phyloP scores from a whole-genome alignment of 805 yeast species.

The Yarrowia hollandica region DNA sequence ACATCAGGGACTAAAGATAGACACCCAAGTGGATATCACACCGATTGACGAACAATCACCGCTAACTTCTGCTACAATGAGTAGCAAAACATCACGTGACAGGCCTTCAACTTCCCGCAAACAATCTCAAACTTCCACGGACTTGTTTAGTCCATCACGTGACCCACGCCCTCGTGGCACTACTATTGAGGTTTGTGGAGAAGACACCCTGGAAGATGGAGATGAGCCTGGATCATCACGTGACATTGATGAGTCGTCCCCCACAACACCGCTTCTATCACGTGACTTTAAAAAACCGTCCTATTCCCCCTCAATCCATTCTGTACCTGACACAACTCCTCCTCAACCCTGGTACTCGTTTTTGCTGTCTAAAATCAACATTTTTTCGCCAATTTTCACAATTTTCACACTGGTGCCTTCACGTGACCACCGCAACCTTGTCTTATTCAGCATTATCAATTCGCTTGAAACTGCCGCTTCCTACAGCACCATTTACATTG shows the following conservation, averaged over 20 bases:
- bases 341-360: background rate
- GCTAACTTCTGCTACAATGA: no score
- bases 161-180: background rate
- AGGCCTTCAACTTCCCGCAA: background rate
- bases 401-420: background rate
- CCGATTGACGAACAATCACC: no score
- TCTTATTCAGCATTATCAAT: slow-evolving; percentile 18
- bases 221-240: background rate
- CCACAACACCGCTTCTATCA: background rate
- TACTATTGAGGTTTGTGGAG: background rate
- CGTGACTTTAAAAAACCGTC: background rate
- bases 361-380: slow-evolving; percentile 1
- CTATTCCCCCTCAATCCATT: background rate
- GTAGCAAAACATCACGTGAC: no score
- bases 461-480: slow-evolving; percentile 15
- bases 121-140: background rate
- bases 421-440: background rate
- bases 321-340: background rate
- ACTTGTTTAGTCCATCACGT: background rate
- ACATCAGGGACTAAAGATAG: background rate
- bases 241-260: background rate
- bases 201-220: no score
- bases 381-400: background rate
- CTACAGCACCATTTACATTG: slow-evolving; percentile 19
- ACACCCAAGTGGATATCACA: background rate